phyloP scores from a whole-genome alignment of 768 basidiomycete genomes.

The Epithele typhae region DNA sequence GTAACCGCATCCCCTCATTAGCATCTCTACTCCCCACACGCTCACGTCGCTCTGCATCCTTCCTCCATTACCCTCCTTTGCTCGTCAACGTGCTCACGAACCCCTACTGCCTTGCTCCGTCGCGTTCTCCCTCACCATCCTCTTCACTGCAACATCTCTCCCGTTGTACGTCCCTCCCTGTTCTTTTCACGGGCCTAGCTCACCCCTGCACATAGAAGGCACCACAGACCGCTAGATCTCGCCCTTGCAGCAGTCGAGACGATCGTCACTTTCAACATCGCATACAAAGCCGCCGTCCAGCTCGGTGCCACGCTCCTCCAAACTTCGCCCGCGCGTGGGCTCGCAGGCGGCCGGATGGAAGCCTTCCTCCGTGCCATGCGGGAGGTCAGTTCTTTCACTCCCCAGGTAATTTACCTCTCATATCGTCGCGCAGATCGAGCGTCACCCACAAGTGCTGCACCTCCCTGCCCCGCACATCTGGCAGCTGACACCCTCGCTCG shows the following conservation, averaged over 20 bases:
- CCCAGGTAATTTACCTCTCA: not conserved
- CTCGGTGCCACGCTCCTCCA: slow-evolving; percentile 87
- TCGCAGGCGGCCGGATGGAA: slow-evolving; percentile 68
- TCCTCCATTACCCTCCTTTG: slow-evolving; percentile 29
- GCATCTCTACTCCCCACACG: slow-evolving; percentile 42
- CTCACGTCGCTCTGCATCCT: slow-evolving; percentile 29
- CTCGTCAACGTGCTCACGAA: slow-evolving; percentile 53
- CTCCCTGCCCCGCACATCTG: slow-evolving; percentile 85
- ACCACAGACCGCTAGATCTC: slow-evolving; percentile 79
- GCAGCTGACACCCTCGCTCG: slow-evolving; percentile 55
- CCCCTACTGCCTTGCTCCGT: slow-evolving; percentile 64
- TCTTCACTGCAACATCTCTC: slow-evolving; percentile 40
- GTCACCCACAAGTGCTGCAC: slow-evolving; percentile 79
- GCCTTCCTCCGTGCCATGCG: slow-evolving; percentile 75
- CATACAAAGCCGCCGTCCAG: slow-evolving; percentile 79
- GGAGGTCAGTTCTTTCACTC: slow-evolving; percentile 47
- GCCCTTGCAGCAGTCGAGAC: slow-evolving; percentile 76
- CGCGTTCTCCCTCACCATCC: slow-evolving; percentile 53
- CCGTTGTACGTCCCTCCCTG: no score
- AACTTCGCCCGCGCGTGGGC: slow-evolving; percentile 71
- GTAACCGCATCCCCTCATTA: slow-evolving; percentile 57
- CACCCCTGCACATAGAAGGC: slow-evolving; percentile 27
- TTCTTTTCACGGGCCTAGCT: no score
- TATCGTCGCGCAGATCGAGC: slow-evolving; percentile 54
- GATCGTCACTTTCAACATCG: slow-evolving; percentile 72